Evolutionary conservation across 768 basidiomycete genomes (phyloP).

Genomic region (Leucocoprinus sp.): DNA sequence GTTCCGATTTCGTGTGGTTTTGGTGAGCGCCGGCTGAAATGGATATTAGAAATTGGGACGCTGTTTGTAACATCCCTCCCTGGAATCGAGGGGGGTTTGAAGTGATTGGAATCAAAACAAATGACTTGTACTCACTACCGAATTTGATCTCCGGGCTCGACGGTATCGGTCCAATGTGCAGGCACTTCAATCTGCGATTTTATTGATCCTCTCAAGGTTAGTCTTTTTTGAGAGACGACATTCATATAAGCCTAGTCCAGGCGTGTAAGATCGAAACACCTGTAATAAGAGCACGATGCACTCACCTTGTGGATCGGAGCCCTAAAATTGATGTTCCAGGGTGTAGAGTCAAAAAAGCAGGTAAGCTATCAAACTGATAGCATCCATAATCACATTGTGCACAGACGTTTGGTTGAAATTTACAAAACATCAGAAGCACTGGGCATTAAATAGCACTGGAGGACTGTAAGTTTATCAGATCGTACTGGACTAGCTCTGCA

Average conservation of each 20-base stretch:
- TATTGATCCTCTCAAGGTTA: too few species aligned
- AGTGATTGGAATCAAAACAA: neutral
- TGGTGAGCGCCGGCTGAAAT: neutral
- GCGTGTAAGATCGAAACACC: too few species aligned
- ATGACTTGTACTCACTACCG: neutral
- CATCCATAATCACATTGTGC: conserved; percentile 9
- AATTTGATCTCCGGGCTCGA: too few species aligned
- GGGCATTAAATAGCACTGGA: too few species aligned
- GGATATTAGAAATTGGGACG: neutral
- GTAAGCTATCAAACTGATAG: conserved; percentile 4
- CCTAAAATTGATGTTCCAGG: neutral
- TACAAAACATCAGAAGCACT: too few species aligned
- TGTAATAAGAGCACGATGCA: neutral
- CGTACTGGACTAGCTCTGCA: too few species aligned
- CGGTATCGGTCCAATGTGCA: too few species aligned
- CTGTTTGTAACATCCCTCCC: neutral
- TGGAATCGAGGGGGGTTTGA: neutral
- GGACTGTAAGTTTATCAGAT: too few species aligned
- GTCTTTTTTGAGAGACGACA: too few species aligned
- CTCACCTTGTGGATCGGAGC: neutral
- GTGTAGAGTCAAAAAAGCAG: neutral
- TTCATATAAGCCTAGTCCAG: too few species aligned
- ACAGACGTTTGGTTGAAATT: conserved; percentile 4
- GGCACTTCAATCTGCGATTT: too few species aligned
- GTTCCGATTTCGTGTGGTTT: conserved; percentile 1